Conservation (phyloP, 768 basidiomycete genomes). For the Leccinellum rugosiceps region DNA sequence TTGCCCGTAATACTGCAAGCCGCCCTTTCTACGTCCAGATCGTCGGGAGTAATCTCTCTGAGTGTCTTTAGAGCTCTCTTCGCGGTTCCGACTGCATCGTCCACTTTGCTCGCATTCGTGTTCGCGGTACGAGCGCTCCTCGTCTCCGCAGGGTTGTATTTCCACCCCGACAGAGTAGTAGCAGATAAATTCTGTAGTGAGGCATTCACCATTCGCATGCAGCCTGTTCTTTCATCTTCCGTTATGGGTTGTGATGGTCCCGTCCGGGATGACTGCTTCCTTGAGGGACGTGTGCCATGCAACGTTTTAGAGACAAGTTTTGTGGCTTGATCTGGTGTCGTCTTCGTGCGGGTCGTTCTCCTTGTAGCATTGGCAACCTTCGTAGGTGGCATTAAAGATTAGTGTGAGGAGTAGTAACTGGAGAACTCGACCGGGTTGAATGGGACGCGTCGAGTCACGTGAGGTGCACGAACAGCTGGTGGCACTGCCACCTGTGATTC, state of each 20-base stretch:
- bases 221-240: constrained; percentile 39
- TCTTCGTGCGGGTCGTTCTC: constrained; percentile 14
- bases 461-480: neutral
- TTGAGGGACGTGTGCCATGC: constrained; percentile 25
- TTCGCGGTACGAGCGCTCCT: constrained; percentile 20
- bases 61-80: constrained; percentile 45
- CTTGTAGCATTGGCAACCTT: constrained; percentile 4
- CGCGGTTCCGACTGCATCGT: constrained; percentile 35
- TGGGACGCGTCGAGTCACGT: constrained; percentile 15
- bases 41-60: constrained; percentile 41
- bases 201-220: constrained; percentile 65
- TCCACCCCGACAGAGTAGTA: constrained; percentile 60
- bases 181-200: constrained; percentile 56
- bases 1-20: constrained; percentile 67
- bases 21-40: constrained; percentile 70
- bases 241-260: constrained; percentile 1
- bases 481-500: no score
- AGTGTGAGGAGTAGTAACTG: no score
- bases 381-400: constrained; percentile 10
- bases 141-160: constrained; percentile 31
- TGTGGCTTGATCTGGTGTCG: neutral
- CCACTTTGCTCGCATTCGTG: constrained; percentile 32
- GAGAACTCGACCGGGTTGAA: neutral
- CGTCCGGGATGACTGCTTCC: constrained; percentile 20
- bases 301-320: constrained; percentile 28